Percentiles rank a stretch among this genome's conserved stretches.
phyloP scores from a whole-genome alignment of 2,329 filamentous ascomycete genomes.

The Aaosphaeria pasadenensis region DNA sequence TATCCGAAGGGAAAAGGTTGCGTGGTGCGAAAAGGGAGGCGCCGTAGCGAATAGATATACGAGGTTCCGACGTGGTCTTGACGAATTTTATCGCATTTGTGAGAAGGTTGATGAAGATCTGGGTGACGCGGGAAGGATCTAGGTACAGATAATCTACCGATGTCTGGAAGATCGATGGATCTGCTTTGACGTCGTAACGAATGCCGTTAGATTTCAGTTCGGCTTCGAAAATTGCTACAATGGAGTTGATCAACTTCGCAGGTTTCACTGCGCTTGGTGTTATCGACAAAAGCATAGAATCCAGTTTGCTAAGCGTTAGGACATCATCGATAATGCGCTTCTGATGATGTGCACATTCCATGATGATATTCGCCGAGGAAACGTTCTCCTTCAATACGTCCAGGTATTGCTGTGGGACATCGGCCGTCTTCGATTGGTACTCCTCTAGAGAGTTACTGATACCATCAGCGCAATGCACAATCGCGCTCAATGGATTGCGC shows the following conservation, averaged over 20 bases:
- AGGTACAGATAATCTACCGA: conserved; percentile 39
- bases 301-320: conserved; percentile 45
- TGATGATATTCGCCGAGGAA: conserved; percentile 41
- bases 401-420: conserved; percentile 21
- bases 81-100: conserved; percentile 51
- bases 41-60: conserved; percentile 39
- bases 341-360: conserved; percentile 46
- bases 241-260: conserved; percentile 33
- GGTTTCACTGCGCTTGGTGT: conserved; percentile 40
- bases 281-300: conserved; percentile 43
- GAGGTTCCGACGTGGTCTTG: conserved; percentile 29
- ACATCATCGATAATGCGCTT: conserved; percentile 50
- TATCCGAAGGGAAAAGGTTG: conserved; percentile 20
- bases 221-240: conserved; percentile 37
- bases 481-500: conserved; percentile 44
- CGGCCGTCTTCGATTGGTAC: conserved; percentile 14
- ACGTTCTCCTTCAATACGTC: conserved; percentile 27
- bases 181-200: conserved; percentile 26
- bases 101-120: conserved; percentile 77
- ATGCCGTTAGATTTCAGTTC: conserved; percentile 35
- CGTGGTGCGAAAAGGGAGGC: conserved; percentile 24
- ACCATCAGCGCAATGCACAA: conserved; percentile 44
- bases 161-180: conserved; percentile 35
- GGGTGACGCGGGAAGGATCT: conserved; percentile 48
- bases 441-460: conserved; percentile 38